These are phyloP conservation scores for Zygotorulaspora florentina DNA, from an alignment of 805 yeast species.

Conservation along the genomic window DNA sequence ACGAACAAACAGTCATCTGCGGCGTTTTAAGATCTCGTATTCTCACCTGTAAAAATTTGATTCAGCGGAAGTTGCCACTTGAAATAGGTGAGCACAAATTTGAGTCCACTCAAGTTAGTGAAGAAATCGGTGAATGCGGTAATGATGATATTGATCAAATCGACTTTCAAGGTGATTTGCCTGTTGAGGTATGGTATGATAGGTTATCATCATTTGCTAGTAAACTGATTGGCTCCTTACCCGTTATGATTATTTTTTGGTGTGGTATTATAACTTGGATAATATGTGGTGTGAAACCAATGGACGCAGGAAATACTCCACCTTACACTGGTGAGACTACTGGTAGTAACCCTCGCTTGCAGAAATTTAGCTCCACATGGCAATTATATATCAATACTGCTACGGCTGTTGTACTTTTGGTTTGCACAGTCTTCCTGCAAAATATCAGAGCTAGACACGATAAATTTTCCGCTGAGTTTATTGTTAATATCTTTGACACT, in stretches of 20 bases:
- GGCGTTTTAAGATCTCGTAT: slow-evolving; percentile 32
- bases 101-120: background rate
- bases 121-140: background rate
- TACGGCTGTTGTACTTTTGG: slow-evolving; percentile 36
- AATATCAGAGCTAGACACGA: slow-evolving; percentile 40
- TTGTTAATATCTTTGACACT: slow-evolving; percentile 21
- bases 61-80: background rate
- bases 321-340: slow-evolving; percentile 27
- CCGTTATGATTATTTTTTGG: slow-evolving; percentile 37
- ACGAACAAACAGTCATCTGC: slow-evolving; percentile 28
- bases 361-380: slow-evolving; percentile 37
- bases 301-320: slow-evolving; percentile 25
- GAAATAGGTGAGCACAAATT: background rate
- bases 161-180: slow-evolving; percentile 18
- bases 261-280: slow-evolving; percentile 39
- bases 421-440: slow-evolving; percentile 38
- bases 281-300: slow-evolving; percentile 35
- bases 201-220: slow-evolving; percentile 28
- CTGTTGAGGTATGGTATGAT: slow-evolving; percentile 36
- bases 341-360: slow-evolving; percentile 22
- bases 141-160: slow-evolving; percentile 3
- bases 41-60: slow-evolving; percentile 19
- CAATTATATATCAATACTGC: slow-evolving; percentile 43
- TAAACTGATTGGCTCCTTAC: slow-evolving; percentile 33
- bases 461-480: slow-evolving; percentile 24